Evolutionary conservation across 768 basidiomycete species (phyloP).

Genomic region (Trametes cingulata): DNA sequence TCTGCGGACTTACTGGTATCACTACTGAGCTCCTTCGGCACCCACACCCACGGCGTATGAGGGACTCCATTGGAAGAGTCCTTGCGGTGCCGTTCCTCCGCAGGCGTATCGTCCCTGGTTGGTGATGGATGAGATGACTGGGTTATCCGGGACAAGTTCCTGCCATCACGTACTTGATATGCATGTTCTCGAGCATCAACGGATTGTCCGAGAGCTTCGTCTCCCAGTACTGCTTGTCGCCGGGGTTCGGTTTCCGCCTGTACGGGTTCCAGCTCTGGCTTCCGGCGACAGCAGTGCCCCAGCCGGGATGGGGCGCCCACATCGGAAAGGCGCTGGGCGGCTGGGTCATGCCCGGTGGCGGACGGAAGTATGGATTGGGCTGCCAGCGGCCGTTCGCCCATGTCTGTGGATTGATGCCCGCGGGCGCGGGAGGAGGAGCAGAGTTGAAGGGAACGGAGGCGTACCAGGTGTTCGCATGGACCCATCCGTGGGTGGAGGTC

Average conservation of each 20-base stretch:
- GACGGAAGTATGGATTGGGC: conserved; percentile 31
- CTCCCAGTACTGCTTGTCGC: conserved; percentile 66
- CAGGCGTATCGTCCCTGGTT: conserved; percentile 19
- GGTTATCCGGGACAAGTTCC: not conserved
- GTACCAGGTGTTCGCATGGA: conserved; percentile 18
- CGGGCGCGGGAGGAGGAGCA: conserved; percentile 57
- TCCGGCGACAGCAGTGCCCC: conserved; percentile 30
- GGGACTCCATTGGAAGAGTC: conserved; percentile 35
- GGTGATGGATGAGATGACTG: not conserved
- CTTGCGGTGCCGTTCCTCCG: conserved; percentile 18
- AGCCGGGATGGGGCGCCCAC: conserved; percentile 33
- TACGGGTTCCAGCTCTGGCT: conserved; percentile 52
- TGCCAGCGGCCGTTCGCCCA: conserved; percentile 49
- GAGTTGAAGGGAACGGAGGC: conserved; percentile 22
- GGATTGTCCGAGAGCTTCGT: conserved; percentile 61
- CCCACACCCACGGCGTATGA: conserved; percentile 78
- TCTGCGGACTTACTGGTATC: conserved; percentile 26
- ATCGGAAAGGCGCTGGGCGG: conserved; percentile 8
- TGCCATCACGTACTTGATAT: conserved; percentile 52
- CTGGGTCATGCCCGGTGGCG: conserved; percentile 11
- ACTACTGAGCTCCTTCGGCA: conserved; percentile 29
- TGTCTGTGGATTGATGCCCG: conserved; percentile 44
- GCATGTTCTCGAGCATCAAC: conserved; percentile 64
- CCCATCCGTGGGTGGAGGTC: conserved; percentile 15
- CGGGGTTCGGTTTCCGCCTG: conserved; percentile 60